A percentile compares a stretch with the other conserved stretches of the same genome.
These are phyloP conservation scores for Mycena olivaceomarginata DNA, from an alignment of 768 basidiomycete genomes.

Conservation along the genomic window DNA sequence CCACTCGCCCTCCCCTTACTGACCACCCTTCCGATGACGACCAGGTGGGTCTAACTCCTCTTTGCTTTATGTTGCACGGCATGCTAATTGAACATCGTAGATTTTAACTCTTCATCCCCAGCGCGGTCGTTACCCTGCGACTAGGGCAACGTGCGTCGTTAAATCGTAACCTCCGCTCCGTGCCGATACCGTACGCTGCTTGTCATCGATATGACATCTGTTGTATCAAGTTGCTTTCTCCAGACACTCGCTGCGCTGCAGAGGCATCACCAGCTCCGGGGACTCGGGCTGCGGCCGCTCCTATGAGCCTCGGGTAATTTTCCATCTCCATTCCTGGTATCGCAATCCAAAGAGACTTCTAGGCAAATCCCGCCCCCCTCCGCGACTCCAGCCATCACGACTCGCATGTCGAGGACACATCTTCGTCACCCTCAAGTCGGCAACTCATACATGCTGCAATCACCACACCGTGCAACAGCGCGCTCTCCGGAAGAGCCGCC, in stretches of 20 bases:
- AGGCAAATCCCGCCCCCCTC: not conserved
- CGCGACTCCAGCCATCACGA: not conserved
- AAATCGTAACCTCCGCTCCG: constrained; percentile 4
- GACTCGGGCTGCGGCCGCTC: constrained; percentile 7
- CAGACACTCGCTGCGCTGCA: constrained; percentile 3
- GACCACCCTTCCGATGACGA: no score
- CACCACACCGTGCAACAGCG: no score
- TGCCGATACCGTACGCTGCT: no score
- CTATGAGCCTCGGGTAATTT: no score
- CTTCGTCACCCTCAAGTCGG: not conserved
- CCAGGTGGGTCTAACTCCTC: not conserved
- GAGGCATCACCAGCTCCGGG: not conserved
- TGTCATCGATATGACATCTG: no score
- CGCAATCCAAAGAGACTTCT: not conserved
- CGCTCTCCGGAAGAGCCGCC: not conserved
- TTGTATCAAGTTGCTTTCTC: not conserved
- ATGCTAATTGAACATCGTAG: no score
- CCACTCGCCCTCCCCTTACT: no score
- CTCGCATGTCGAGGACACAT: not conserved
- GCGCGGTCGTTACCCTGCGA: no score
- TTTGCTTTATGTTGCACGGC: no score
- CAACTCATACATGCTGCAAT: not conserved
- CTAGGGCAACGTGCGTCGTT: no score
- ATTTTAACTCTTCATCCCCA: no score
- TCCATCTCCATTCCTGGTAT: no score